These are phyloP conservation scores for Fusarium algeriense DNA, from an alignment of 2,329 filamentous ascomycete genomes.

Conservation along the genomic window DNA sequence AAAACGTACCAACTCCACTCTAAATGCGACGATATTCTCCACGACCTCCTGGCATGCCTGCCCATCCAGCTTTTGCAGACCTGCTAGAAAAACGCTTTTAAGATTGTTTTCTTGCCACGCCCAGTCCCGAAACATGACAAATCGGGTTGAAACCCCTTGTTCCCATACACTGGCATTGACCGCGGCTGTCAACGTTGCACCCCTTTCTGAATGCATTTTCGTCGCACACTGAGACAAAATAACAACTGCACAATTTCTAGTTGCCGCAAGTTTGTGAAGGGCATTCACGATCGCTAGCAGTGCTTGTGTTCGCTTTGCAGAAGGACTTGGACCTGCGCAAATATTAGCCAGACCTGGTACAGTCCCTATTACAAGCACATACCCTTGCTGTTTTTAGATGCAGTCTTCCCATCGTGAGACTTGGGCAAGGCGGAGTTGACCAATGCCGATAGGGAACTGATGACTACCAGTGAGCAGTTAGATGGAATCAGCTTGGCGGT, in stretches of 20 bases:
- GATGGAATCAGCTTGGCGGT: conserved; percentile 71
- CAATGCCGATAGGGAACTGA: conserved; percentile 83
- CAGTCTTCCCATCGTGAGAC: conserved; percentile 56
- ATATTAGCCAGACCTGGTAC: conserved; percentile 18
- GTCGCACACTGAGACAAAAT: conserved; percentile 85
- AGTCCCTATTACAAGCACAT: conserved; percentile 29
- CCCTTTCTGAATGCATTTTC: conserved; percentile 76
- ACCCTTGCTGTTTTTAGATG: conserved; percentile 58
- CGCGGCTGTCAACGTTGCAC: conserved; percentile 79
- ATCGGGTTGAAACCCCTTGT: conserved; percentile 76
- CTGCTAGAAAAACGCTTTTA: conserved; percentile 68
- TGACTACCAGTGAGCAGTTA: conserved; percentile 75
- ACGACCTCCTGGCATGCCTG: conserved; percentile 57
- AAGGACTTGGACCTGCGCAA: conserved; percentile 52
- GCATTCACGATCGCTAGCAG: conserved; percentile 75
- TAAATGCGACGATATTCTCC: conserved; percentile 62
- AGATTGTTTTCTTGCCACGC: conserved; percentile 62
- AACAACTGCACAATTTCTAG: conserved; percentile 78
- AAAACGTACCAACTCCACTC: conserved; percentile 58
- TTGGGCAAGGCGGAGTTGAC: conserved; percentile 83
- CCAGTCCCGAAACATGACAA: conserved; percentile 86
- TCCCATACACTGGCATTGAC: conserved; percentile 86
- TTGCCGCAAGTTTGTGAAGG: conserved; percentile 80
- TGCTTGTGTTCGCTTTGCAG: conserved; percentile 62
- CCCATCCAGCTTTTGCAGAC: conserved; percentile 74